These are phyloP conservation scores for Leishmania aethiopica DNA, from an alignment of 208 protist genomes.

Conservation along the genomic window DNA sequence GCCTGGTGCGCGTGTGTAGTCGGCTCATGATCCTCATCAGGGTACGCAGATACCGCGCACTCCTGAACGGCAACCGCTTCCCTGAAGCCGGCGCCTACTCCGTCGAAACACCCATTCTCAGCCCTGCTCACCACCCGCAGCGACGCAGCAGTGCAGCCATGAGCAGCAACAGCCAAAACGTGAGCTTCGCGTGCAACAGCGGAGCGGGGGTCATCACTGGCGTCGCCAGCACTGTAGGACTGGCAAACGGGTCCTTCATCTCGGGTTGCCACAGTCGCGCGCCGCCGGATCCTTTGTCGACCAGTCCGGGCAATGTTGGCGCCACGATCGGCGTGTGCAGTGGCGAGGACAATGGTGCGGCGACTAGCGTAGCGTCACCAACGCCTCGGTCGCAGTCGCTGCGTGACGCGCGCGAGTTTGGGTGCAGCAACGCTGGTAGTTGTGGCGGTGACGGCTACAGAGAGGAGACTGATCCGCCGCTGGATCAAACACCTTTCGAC, in stretches of 20 bases:
- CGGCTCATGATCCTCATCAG: conserved; percentile 69
- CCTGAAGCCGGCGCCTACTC: not conserved
- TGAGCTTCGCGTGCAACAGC: conserved; percentile 19
- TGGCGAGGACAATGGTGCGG: not conserved
- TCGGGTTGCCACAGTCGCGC: not conserved
- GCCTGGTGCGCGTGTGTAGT: conserved; percentile 54
- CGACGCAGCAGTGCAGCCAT: conserved; percentile 5
- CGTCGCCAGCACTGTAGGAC: not conserved
- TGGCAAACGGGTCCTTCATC: not conserved
- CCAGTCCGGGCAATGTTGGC: not conserved
- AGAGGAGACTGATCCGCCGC: not conserved
- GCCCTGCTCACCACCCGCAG: not conserved
- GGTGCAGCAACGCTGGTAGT: not conserved
- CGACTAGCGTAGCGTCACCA: not conserved
- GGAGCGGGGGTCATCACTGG: not conserved
- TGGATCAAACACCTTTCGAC: not conserved
- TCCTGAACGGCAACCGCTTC: conserved; percentile 4
- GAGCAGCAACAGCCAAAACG: conserved; percentile 15
- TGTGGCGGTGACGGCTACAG: not conserved
- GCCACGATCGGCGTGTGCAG: not conserved
- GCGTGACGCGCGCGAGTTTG: not conserved
- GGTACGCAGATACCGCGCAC: conserved; percentile 43
- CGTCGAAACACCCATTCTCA: not conserved
- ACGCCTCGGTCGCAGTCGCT: not conserved
- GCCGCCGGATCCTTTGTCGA: not conserved